Conservation (phyloP, 179 eudicot species). For the Spinacia oleracea region DNA sequence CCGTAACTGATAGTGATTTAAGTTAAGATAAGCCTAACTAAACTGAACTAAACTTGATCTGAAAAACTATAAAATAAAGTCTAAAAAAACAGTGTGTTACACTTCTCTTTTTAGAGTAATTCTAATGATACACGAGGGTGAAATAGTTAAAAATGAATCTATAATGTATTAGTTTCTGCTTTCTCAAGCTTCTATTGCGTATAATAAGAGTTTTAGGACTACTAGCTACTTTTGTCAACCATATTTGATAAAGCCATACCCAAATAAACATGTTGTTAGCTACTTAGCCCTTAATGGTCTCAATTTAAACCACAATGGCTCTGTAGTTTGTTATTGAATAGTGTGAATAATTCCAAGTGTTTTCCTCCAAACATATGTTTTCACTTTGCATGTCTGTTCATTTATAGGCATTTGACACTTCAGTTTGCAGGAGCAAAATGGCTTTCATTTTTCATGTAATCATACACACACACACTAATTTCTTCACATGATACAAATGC, state of each 20-base stretch:
- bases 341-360: neutral
- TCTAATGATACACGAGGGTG: too few species aligned
- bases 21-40: too few species aligned
- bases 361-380: neutral
- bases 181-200: too few species aligned
- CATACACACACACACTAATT: too few species aligned
- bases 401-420: neutral
- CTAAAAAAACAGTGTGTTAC: too few species aligned
- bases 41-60: too few species aligned
- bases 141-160: too few species aligned
- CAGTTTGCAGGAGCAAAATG: neutral
- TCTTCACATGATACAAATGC: neutral
- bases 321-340: neutral
- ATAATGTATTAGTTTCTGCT: too few species aligned
- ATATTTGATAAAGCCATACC: neutral
- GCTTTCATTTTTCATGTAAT: too few species aligned
- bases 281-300: neutral
- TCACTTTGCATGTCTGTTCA: neutral
- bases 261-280: neutral
- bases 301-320: neutral
- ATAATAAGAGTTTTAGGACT: neutral
- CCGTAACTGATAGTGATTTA: too few species aligned
- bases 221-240: neutral
- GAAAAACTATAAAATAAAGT: too few species aligned
- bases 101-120: too few species aligned